These are phyloP conservation scores for Hypoxylon sp. DNA, from an alignment of 2,329 filamentous ascomycete species.

Conservation along the genomic window DNA sequence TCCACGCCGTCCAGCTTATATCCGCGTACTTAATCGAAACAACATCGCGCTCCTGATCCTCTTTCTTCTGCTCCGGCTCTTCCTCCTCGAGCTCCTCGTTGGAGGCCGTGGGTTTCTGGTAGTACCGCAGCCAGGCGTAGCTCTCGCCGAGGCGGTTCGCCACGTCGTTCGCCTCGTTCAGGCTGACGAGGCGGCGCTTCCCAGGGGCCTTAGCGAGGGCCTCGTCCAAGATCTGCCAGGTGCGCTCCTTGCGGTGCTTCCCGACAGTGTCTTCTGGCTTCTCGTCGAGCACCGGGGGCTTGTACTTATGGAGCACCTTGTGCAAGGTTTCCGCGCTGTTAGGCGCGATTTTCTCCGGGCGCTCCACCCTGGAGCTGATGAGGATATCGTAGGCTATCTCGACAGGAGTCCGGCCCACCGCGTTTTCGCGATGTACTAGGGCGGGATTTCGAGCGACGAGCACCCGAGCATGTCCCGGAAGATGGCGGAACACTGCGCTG, in stretches of 20 bases:
- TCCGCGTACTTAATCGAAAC: constrained; percentile 33
- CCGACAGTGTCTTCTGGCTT: neutral
- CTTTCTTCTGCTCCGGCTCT: constrained; percentile 33
- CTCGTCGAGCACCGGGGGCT: constrained; percentile 12
- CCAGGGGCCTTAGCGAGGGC: constrained; percentile 49
- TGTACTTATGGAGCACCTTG: constrained; percentile 5
- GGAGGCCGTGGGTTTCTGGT: constrained; percentile 25
- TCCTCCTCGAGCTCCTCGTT: constrained; percentile 32
- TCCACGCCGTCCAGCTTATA: constrained; percentile 14
- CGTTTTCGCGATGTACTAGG: constrained; percentile 79
- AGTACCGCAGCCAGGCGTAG: constrained; percentile 55
- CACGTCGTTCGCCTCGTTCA: constrained; percentile 72
- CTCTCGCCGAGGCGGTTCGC: constrained; percentile 69
- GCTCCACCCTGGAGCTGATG: constrained; percentile 58
- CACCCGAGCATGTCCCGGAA: constrained; percentile 57
- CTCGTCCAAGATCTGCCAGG: constrained; percentile 49
- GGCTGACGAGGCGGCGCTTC: constrained; percentile 66
- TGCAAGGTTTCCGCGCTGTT: neutral
- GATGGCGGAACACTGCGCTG: constrained; percentile 62
- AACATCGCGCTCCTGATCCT: constrained; percentile 40
- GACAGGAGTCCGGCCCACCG: constrained; percentile 79
- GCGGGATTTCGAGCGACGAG: constrained; percentile 70
- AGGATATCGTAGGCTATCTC: constrained; percentile 75
- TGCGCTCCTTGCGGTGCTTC: constrained; percentile 42
- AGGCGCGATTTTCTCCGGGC: constrained; percentile 37